Conservation (phyloP, 225 moss, liverwort and hornwort species). For the Neckera pumila region DNA sequence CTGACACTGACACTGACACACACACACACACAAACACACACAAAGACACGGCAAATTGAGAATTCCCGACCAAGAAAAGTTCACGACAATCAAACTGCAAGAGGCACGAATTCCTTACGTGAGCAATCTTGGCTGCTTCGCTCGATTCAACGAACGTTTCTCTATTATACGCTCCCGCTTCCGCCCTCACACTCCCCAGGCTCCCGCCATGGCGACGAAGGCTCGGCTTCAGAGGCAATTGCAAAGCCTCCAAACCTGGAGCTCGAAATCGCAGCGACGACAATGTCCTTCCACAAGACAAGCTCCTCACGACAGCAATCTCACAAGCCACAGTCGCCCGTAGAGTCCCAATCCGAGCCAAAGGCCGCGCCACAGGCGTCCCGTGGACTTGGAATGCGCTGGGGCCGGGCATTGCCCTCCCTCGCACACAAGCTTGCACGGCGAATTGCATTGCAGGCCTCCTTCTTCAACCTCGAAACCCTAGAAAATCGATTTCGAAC, state of each 20-base stretch:
- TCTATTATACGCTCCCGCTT: slow-evolving; percentile 22
- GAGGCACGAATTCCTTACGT: not conserved
- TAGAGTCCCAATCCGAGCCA: not conserved
- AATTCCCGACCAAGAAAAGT: not conserved
- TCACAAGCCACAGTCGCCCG: not conserved
- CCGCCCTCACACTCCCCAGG: not conserved
- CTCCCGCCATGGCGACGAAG: not conserved
- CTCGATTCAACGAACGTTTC: slow-evolving; percentile 19
- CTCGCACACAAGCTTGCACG: slow-evolving; percentile 21
- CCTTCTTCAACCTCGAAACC: not conserved
- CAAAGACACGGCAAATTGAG: not conserved
- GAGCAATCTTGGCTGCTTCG: slow-evolving; percentile 37
- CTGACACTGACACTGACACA: no score
- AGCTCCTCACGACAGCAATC: not conserved
- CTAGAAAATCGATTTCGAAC: not conserved
- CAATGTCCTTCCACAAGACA: not conserved
- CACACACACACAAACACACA: not conserved
- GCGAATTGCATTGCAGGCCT: slow-evolving; percentile 24
- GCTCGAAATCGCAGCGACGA: not conserved
- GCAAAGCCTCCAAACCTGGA: slow-evolving; percentile 5
- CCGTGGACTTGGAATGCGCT: not conserved
- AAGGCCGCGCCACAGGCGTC: not conserved
- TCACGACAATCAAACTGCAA: not conserved
- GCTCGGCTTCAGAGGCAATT: not conserved
- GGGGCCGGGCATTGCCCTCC: slow-evolving; percentile 1